Percentiles rank a stretch among this genome's conserved stretches.
Evolutionary conservation across 371 early-diverging fungal species (phyloP).

Genomic region (Mucor sp.): DNA sequence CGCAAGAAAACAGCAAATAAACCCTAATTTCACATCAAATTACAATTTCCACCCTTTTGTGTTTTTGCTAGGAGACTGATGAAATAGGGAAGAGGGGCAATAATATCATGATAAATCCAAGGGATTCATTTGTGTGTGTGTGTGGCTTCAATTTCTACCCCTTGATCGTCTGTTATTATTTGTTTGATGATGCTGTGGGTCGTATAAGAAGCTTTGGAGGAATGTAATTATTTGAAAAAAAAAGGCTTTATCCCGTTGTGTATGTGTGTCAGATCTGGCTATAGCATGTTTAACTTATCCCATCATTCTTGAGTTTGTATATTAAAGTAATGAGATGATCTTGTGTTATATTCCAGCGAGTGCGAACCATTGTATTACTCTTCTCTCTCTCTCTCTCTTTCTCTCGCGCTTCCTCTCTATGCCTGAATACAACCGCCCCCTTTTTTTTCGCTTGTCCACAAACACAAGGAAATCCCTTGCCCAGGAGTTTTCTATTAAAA

Average conservation of each 20-base stretch:
- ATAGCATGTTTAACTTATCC: slow-evolving; percentile 15
- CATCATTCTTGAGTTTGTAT: slow-evolving; percentile 15
- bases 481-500: slow-evolving; percentile 3
- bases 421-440: neutral
- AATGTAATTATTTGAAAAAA: slow-evolving; percentile 9
- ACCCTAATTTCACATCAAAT: slow-evolving; percentile 13
- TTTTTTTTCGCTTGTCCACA: neutral
- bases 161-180: neutral
- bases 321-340: slow-evolving; percentile 11
- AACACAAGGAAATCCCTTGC: neutral
- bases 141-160: slow-evolving; percentile 2
- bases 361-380: neutral
- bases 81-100: neutral
- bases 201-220: slow-evolving; percentile 1
- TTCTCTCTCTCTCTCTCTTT: neutral
- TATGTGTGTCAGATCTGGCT: neutral
- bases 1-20: slow-evolving; percentile 12
- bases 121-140: slow-evolving; percentile 7
- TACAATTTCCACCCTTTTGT: slow-evolving; percentile 9
- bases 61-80: neutral
- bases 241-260: slow-evolving; percentile 8
- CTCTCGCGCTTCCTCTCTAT: neutral
- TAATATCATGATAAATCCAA: neutral
- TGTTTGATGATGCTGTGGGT: neutral
- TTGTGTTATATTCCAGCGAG: neutral